Percentiles rank a stretch among this genome's conserved stretches.
These are phyloP conservation scores for Polyplosphaeria fusca DNA, from an alignment of 495 filamentous ascomycete species.

Conservation along the genomic window DNA sequence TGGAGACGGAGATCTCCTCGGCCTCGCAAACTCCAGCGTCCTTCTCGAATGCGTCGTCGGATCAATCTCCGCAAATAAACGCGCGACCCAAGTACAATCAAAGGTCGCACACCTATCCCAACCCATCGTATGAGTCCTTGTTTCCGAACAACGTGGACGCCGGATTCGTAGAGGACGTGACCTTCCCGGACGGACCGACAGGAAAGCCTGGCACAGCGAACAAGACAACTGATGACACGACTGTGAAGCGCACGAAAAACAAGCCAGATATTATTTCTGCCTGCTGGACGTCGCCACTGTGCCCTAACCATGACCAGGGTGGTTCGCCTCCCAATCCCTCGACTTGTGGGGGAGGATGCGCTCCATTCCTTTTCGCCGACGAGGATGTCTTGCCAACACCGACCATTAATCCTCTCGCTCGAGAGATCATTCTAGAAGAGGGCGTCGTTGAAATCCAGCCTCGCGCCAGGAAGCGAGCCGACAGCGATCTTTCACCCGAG, in stretches of 20 bases:
- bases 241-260: conserved; percentile 22
- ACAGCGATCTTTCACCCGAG: conserved; percentile 24
- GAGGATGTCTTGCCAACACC: conserved; percentile 20
- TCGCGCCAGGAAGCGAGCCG: conserved; percentile 28
- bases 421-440: conserved; percentile 24
- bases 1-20: neutral
- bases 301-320: conserved; percentile 33
- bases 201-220: conserved; percentile 1
- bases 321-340: conserved; percentile 33
- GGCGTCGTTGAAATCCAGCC: conserved; percentile 33
- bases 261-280: conserved; percentile 30
- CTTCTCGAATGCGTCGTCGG: conserved; percentile 8
- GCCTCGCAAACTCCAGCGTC: conserved; percentile 16
- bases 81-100: neutral
- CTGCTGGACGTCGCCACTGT: conserved; percentile 37
- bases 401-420: conserved; percentile 3
- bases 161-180: conserved; percentile 31
- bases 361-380: conserved; percentile 33
- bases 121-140: conserved; percentile 26
- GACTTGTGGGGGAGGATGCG: conserved; percentile 31
- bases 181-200: conserved; percentile 28
- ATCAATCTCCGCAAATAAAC: conserved; percentile 16
- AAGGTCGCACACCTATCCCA: conserved; percentile 28
- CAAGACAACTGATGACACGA: conserved; percentile 6
- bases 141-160: conserved; percentile 27